Base-by-base conservation (phyloP, 768 basidiomycete genomes). In the Lactarius sp. region DNA sequence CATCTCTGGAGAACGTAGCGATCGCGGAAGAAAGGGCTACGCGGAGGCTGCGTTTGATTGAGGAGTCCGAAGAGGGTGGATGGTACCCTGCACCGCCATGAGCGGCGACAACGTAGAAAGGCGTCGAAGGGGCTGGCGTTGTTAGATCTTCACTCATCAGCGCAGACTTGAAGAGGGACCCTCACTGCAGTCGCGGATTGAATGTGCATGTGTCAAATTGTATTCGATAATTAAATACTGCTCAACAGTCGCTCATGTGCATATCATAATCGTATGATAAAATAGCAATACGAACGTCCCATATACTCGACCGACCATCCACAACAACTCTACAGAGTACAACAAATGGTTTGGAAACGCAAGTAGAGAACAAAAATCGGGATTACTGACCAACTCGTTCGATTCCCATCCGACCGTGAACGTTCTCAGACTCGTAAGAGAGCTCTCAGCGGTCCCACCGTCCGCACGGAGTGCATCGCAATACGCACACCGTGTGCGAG, bases 51-150 rank as follows among this genome's bases (percentile, higher is more conserved):
- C 77, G 76, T 33, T 77, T 75, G 59, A 88, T 85, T 16, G 76
- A 73, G 0, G 60, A 22, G 54, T 68, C 61, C 1, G 71, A 54
- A 20, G 50, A 65, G 52, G 70, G 74, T 7, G 77, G 71, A 67
- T 91, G 88, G n/a, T 77, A 72, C 3, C 90, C 91, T 33, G 91
- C 91, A 36, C 91, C 91, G 12, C 87, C 90, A 68, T 93, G 91
- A 12, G 89, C 86, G 3, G 83, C 84, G 61, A 90, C 73, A 14
- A 75, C 10, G 44, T 69, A 68, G 36, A 66, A 59, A 3, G 65
- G 58, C 1, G 13, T 10, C 5, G 42, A 27, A 6, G 42, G 42
- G 4, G 34, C 14, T 39, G 52, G 12, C n/a, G 42, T 41, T 46
- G 41, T 27, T 16, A 44, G 31, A 10, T 18, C 57, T 39, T 54